These are phyloP conservation scores for Cicer yamashitae DNA, from an alignment of 306 rosid genomes.

Conservation along the genomic window DNA sequence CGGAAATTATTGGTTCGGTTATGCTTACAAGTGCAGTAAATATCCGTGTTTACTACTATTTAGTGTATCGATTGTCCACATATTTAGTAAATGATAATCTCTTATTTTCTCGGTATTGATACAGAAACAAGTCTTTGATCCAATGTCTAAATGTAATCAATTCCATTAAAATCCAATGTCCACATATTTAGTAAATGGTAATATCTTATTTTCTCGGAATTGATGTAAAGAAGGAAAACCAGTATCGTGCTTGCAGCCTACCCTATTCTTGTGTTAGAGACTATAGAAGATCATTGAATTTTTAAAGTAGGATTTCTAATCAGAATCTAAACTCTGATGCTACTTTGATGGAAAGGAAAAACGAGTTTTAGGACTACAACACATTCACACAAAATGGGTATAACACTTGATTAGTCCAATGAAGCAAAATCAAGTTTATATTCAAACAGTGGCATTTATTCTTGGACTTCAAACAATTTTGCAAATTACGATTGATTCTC, in stretches of 20 bases:
- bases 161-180: slow-evolving; percentile 19
- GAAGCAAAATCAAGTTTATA: not conserved
- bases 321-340: not conserved
- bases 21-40: slow-evolving; percentile 10
- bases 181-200: slow-evolving; percentile 9
- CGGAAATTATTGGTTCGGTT: slow-evolving; percentile 7
- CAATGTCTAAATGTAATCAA: not conserved
- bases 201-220: not conserved
- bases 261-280: not conserved
- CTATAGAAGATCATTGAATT: slow-evolving; percentile 4
- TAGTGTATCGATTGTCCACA: not conserved
- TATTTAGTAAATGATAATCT: no score
- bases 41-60: not conserved
- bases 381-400: not conserved
- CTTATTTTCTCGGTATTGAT: no score
- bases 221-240: slow-evolving; percentile 5
- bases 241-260: not conserved
- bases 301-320: not conserved
- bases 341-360: not conserved
- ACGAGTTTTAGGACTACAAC: not conserved
- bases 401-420: not conserved
- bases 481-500: slow-evolving; percentile 16
- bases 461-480: slow-evolving; percentile 18
- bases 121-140: not conserved
- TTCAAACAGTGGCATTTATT: not conserved